phyloP scores from a whole-genome alignment of 192 early-diverging fungal genomes.

The Rhizoclosmatium globosum region DNA sequence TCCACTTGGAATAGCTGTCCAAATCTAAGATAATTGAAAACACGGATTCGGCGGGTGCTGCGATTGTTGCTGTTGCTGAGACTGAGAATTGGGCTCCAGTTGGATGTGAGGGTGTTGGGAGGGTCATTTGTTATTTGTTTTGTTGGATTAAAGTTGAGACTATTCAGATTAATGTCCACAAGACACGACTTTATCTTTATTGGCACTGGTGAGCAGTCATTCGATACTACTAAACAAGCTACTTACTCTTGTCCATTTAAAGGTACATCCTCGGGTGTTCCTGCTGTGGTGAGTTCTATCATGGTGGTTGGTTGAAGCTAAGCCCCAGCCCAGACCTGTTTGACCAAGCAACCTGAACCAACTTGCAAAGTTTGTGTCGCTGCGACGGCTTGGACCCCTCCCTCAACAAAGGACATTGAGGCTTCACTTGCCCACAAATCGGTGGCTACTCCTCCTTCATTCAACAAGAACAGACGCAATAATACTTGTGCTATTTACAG shows the following conservation, averaged over 20 bases:
- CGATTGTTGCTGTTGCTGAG: not conserved
- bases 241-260: no score
- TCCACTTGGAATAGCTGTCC: no score
- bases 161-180: no score
- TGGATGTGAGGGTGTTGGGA: not conserved
- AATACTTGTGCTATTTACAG: conserved; percentile 81
- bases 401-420: not conserved
- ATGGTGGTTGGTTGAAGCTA: no score
- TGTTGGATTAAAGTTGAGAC: not conserved
- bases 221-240: no score
- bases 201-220: no score
- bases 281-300: no score
- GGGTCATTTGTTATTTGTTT: not conserved
- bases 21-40: no score
- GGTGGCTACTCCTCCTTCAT: conserved; percentile 36
- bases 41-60: no score
- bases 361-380: conserved; percentile 79
- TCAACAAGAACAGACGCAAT: conserved; percentile 76
- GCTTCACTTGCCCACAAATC: not conserved
- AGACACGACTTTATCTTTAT: no score
- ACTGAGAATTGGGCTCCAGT: not conserved
- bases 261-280: no score
- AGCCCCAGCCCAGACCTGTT: conserved; percentile 50
- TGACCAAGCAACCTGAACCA: conserved; percentile 58
- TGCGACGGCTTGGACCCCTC: conserved; percentile 36